Conservation (phyloP, 2,329 filamentous ascomycete genomes). For the Aureobasidium pullulans region DNA sequence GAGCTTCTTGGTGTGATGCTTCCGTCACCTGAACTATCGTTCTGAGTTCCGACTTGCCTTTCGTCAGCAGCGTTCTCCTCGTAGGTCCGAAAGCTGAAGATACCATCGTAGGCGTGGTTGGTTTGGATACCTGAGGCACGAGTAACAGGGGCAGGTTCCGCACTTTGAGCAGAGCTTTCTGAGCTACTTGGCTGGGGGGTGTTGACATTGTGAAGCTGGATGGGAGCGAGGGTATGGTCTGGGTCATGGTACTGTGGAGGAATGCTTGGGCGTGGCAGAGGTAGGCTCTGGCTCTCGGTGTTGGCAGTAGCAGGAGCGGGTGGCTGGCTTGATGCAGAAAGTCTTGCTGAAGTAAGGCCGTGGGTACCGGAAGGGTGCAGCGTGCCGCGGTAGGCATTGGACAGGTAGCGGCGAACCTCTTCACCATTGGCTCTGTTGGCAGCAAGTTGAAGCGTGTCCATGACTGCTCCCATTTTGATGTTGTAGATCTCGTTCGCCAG, state of each 20-base stretch:
- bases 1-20: not conserved
- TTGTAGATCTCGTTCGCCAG: slow-evolving; percentile 8
- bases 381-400: not conserved
- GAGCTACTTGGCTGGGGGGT: not conserved
- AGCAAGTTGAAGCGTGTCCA: not conserved
- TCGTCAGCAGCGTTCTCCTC: not conserved
- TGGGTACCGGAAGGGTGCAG: not conserved
- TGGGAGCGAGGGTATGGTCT: not conserved
- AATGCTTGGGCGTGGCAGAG: not conserved
- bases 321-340: not conserved
- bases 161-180: not conserved
- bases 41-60: not conserved
- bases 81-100: not conserved
- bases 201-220: not conserved
- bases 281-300: not conserved
- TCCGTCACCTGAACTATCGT: not conserved
- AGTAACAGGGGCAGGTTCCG: too few species aligned
- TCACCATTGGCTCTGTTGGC: not conserved
- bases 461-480: slow-evolving; percentile 10
- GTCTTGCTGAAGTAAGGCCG: not conserved
- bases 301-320: not conserved
- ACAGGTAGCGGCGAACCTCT: not conserved
- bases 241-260: not conserved
- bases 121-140: not conserved
- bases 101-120: not conserved